phyloP scores from a whole-genome alignment of 164 flowering plant genomes.

The Stephania japonica region DNA sequence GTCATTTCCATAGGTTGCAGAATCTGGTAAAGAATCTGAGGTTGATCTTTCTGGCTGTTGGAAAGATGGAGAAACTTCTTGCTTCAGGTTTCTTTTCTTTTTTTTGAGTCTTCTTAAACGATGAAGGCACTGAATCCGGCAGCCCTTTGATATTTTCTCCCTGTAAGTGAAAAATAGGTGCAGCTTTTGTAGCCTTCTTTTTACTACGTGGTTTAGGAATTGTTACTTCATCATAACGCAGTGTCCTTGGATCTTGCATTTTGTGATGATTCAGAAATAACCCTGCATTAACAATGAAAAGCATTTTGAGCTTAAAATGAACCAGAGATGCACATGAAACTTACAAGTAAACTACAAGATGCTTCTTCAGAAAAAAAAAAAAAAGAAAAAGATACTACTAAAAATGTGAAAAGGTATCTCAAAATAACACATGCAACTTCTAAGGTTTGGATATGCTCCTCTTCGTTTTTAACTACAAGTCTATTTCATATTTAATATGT shows the following conservation, averaged over 20 bases:
- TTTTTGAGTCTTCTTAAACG: conserved; percentile 31
- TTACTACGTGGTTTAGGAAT: conserved; percentile 37
- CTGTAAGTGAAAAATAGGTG: conserved; percentile 24
- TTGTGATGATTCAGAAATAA: background rate
- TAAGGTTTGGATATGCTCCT: background rate
- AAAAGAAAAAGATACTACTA: too few relatives aligned
- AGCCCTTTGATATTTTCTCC: conserved; percentile 27
- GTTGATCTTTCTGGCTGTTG: conserved; percentile 48
- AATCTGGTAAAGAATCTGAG: conserved; percentile 61
- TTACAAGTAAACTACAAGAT: background rate
- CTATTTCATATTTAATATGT: too few relatives aligned
- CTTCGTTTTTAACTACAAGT: too few relatives aligned
- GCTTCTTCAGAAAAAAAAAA: background rate
- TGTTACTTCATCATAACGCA: conserved; percentile 24
- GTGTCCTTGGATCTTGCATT: conserved; percentile 42
- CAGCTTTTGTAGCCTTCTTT: conserved; percentile 31
- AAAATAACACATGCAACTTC: background rate
- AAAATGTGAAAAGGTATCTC: background rate
- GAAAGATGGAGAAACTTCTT: conserved; percentile 30
- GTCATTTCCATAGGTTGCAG: conserved; percentile 43
- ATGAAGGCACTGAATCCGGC: conserved; percentile 18
- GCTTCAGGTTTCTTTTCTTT: conserved; percentile 36
- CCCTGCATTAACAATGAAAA: background rate
- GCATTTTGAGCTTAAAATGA: background rate
- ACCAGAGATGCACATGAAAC: background rate